Evolutionary conservation across 2,329 filamentous ascomycete genomes (phyloP).

Genomic region (Sporothrix curviconia): DNA sequence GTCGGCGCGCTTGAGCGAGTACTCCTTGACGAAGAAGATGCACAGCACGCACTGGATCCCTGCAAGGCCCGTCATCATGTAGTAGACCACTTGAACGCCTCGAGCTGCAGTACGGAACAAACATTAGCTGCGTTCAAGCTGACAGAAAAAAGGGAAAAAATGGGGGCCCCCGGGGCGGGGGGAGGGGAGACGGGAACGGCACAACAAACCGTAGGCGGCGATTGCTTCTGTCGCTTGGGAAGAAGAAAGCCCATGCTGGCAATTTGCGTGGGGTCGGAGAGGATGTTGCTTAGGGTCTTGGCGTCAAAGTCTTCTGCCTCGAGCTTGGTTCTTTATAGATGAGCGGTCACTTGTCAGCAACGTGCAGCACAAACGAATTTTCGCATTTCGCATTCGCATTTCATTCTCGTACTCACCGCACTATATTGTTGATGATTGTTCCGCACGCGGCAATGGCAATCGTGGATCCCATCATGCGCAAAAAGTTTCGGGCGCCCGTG

Average conservation of each 20-base stretch:
- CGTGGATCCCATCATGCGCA: conserved; percentile 31
- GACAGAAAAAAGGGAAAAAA: too few species aligned
- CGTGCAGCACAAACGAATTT: too few species aligned
- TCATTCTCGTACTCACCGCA: too few species aligned
- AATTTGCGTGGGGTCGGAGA: not conserved
- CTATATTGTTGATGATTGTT: conserved; percentile 18
- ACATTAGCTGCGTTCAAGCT: too few species aligned
- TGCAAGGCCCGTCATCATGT: not conserved
- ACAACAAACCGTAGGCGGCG: not conserved
- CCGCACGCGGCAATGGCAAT: conserved; percentile 27
- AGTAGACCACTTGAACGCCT: not conserved
- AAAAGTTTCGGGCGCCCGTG: conserved; percentile 32
- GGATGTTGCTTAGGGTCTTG: not conserved
- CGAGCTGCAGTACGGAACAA: too few species aligned
- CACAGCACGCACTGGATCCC: not conserved
- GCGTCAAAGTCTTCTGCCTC: not conserved
- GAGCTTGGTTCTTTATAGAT: too few species aligned
- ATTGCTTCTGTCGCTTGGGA: not conserved
- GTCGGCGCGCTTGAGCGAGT: not conserved
- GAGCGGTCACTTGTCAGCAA: too few species aligned
- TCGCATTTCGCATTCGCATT: too few species aligned
- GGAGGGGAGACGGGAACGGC: too few species aligned
- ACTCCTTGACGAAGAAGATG: not conserved
- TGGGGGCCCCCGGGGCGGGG: too few species aligned
- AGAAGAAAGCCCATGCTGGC: not conserved